Conservation (phyloP, 2,329 filamentous ascomycete genomes). For the Aureobasidium sp. region DNA sequence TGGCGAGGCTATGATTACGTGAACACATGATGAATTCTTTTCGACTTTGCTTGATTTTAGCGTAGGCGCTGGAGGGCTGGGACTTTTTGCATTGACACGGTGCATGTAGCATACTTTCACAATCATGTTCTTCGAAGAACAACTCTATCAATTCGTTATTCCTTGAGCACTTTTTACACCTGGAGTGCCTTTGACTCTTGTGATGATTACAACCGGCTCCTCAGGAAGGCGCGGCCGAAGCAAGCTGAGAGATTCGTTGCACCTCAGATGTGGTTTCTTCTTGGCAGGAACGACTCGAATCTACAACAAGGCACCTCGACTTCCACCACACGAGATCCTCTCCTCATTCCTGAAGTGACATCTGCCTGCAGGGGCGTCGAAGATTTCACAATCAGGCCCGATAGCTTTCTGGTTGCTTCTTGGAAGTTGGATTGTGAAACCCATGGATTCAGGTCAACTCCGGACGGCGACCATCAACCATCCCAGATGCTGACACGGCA, state of each 20-base stretch:
- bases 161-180: too few species aligned
- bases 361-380: neutral
- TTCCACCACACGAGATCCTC: too few species aligned
- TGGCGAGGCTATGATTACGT: constrained; percentile 30
- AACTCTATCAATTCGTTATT: too few species aligned
- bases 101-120: too few species aligned
- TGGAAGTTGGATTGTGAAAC: neutral
- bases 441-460: neutral
- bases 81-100: neutral
- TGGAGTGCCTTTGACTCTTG: too few species aligned
- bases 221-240: too few species aligned
- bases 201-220: too few species aligned
- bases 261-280: too few species aligned
- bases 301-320: too few species aligned
- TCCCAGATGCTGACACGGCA: neutral
- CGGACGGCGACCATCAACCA: neutral
- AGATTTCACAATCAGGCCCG: neutral
- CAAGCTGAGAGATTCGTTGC: too few species aligned
- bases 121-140: too few species aligned
- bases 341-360: neutral
- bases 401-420: neutral
- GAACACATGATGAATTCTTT: constrained; percentile 13
- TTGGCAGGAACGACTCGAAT: too few species aligned
- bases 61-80: constrained; percentile 21
- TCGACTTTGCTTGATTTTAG: constrained; percentile 19